Percentiles rank a stretch among this genome's conserved stretches.
These are phyloP conservation scores for Ogataea hybrid DNA, from an alignment of 1,139 yeast genomes.

Conservation along the genomic window DNA sequence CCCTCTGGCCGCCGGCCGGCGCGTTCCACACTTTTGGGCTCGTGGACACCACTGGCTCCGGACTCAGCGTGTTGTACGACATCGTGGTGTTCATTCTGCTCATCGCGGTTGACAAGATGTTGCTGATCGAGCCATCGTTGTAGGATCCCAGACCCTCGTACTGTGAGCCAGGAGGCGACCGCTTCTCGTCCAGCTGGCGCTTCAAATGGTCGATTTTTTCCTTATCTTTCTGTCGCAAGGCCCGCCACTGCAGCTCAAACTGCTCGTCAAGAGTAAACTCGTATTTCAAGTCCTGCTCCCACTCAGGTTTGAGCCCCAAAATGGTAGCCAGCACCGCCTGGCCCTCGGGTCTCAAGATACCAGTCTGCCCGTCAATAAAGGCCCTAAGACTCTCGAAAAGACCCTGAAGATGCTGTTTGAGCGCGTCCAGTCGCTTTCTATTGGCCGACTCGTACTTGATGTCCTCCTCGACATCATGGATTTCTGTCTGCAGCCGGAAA, in stretches of 20 bases:
- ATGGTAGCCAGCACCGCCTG: constrained; percentile 27
- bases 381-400: constrained; percentile 29
- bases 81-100: constrained; percentile 13
- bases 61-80: constrained; percentile 16
- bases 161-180: constrained; percentile 15
- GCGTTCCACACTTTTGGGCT: constrained; percentile 17
- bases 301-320: constrained; percentile 27
- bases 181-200: constrained; percentile 21
- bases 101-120: constrained; percentile 21
- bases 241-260: constrained; percentile 37
- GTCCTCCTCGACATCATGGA: constrained; percentile 39
- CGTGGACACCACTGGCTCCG: constrained; percentile 12
- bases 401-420: constrained; percentile 28
- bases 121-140: constrained; percentile 16
- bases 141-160: constrained; percentile 5
- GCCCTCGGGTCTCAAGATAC: constrained; percentile 34
- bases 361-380: constrained; percentile 34
- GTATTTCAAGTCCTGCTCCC: constrained; percentile 29
- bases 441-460: constrained; percentile 32
- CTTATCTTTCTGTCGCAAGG: constrained; percentile 26
- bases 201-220: constrained; percentile 21
- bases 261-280: constrained; percentile 33
- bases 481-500: constrained; percentile 25
- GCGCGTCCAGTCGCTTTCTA: constrained; percentile 33
- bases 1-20: constrained; percentile 7